Evolutionary conservation across 1,284 basidiomycete species (phyloP), one percentile per base, ranked within the genome.

Genomic region (Sporisorium exsertum): DNA sequence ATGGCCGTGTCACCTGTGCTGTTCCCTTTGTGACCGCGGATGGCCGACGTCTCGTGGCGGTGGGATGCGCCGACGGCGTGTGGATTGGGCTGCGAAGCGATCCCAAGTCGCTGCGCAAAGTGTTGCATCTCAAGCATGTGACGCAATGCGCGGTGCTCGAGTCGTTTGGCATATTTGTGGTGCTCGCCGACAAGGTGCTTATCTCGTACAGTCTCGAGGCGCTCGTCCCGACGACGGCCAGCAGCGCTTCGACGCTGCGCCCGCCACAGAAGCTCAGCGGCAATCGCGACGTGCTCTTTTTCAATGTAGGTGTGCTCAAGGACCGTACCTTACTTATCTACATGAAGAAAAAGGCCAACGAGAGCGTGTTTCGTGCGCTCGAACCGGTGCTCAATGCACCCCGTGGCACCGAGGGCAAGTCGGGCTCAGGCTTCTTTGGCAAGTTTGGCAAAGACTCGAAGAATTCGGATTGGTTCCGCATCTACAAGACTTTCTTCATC

Each of bases 61-160:
- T 97, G 76, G 95, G 95, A 22, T 97, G 95, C 85, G 91, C 93
- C 0, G 94, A 97, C 81, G 96, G 96, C 40, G 93, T 98, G 2
- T 98, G 94, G 94, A 96, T 98, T 74, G 96, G 95, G 0, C 91
- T 97, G 86, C 90, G 93, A 33, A 92, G 93, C 79, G 92, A 96
- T 83, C 91, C 94, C 0, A 87, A 89, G 84, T 95, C 94, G 6
- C 89, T 97, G 86, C 90, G 93, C 35, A 92, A 94, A 64, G 94
- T 97, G 22, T 87, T 97, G 15, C 94, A 95, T 82, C 88, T 97
- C 45, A 93, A 93, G 85, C 90, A 91, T 86, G 95, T 98, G 32
- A 94, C 93, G 6, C 94, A 97, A 82, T 94, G 94, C 84, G 94
- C 95, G 1, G 95, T 98, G 88, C 88, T 98, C 3, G 94, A 96